Percentiles rank a stretch among this genome's conserved stretches.
Evolutionary conservation across 805 yeast species (phyloP).

Genomic region (Ascoidea asiatica): DNA sequence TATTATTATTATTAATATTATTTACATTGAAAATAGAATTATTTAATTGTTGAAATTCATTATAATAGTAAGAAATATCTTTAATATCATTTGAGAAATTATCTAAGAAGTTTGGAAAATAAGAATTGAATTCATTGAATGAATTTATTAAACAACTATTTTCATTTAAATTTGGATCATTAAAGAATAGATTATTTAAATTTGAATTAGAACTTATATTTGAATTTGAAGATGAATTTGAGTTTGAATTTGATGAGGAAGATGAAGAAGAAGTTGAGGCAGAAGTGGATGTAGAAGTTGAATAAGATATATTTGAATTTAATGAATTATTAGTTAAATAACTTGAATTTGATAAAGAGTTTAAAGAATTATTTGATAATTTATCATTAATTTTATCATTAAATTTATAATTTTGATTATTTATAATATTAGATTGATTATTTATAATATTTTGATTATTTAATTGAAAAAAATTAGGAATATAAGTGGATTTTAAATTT

Average conservation of each 20-base stretch:
- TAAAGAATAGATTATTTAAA: constrained; percentile 3
- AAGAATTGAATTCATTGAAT: constrained; percentile 4
- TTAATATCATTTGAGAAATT: neutral
- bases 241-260: neutral
- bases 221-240: neutral
- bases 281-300: too few relatives aligned
- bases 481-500: neutral
- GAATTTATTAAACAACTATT: constrained; percentile 8
- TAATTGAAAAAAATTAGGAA: too few relatives aligned
- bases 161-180: constrained; percentile 4
- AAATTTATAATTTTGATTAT: too few relatives aligned
- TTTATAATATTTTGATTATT: too few relatives aligned
- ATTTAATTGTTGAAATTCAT: too few relatives aligned
- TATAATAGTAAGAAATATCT: neutral
- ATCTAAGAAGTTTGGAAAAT: neutral
- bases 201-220: neutral
- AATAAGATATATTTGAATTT: too few relatives aligned
- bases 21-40: neutral
- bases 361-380: too few relatives aligned
- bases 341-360: too few relatives aligned
- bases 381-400: too few relatives aligned
- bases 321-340: neutral
- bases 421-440: too few relatives aligned
- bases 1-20: constrained; percentile 1
- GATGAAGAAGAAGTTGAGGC: neutral